Conservation (phyloP, 345 rosid genomes). For the Ceriops zippeliana region DNA sequence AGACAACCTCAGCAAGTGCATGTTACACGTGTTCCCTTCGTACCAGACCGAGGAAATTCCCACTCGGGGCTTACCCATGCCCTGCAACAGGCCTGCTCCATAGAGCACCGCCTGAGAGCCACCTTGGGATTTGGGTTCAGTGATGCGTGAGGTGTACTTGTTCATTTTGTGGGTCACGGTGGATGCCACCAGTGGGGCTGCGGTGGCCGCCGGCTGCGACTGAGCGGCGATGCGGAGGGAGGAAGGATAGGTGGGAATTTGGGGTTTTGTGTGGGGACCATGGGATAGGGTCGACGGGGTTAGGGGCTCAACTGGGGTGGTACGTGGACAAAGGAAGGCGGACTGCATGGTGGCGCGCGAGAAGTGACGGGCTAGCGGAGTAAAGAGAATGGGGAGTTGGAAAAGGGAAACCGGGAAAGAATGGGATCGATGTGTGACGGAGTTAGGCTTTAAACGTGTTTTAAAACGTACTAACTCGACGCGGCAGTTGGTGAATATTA, state of each 20-base stretch:
- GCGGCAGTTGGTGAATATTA: no score
- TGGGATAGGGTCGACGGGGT: no score
- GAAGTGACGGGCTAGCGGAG: background rate
- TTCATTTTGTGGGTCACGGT: conserved; percentile 44
- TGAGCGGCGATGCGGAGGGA: conserved; percentile 36
- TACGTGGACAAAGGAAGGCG: conserved; percentile 10
- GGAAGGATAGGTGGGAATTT: background rate
- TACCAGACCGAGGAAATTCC: conserved; percentile 97
- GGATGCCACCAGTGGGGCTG: conserved; percentile 10
- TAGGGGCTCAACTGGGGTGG: background rate
- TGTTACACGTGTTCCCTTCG: conserved; percentile 95
- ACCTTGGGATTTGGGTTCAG: conserved; percentile 96
- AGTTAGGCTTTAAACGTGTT: no score
- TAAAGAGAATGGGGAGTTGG: no score
- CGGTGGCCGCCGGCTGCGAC: conserved; percentile 40
- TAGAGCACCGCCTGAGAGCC: conserved; percentile 90
- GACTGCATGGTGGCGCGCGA: conserved; percentile 20
- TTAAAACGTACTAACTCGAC: no score
- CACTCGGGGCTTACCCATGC: conserved; percentile 73
- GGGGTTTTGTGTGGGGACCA: background rate
- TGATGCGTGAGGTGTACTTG: conserved; percentile 79
- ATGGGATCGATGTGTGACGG: no score
- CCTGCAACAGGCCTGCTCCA: conserved; percentile 89
- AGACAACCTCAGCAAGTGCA: conserved; percentile 75
- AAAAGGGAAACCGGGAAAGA: no score